Base-by-base conservation (phyloP, 2,329 filamentous ascomycete genomes). In the Pseudogymnoascus sp. region DNA sequence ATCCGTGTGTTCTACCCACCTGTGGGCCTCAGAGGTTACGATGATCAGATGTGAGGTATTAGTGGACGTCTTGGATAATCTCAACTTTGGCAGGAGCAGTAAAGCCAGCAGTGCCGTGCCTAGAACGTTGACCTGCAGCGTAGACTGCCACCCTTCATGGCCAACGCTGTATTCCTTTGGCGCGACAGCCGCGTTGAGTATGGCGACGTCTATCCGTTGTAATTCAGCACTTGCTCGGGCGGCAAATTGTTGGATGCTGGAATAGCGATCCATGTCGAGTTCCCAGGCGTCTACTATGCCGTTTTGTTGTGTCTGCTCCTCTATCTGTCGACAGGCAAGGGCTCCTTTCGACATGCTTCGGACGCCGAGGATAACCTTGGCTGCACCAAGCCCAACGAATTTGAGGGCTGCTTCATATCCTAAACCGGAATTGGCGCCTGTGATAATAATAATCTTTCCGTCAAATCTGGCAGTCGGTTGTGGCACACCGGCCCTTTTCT, bases 371-470 rank as follows among this genome's bases (percentile, higher is more conserved):
- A 80, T 72, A 2, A 80, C 66, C 10, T 68, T 74, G 0, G 68
- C 67, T 3, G 74, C 63, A 1, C 73, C 71, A 1, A 76, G 70
- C 0, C 50, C 59, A 13, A 75, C 69, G 1, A 78, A 68, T 40
- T 79, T 74, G 1, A 69, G 68, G 10, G 72, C 71, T 0, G 76
- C 70, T 64, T 77, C 77, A 0, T 75, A 67, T 1, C 77, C 77
- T 0, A 80, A 68, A 1, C 78, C 77, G 4, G 69, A 69, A 61
- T 77, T 79, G 44, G 76, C 71, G n/a, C 77, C 78, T 0, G 76
- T 78, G 57, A 79, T 70, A 33, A 78, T 71, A 58, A 72, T 0
- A n/a, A 17, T 63, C 33, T 63, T 54, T 33, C 59, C 59, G 26
- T 31, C 60, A 58, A 64, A 65, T 11, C 58, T 44, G 9, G 47